Base-by-base conservation (phyloP, 345 rosid species). In the Murraya paniculata region DNA sequence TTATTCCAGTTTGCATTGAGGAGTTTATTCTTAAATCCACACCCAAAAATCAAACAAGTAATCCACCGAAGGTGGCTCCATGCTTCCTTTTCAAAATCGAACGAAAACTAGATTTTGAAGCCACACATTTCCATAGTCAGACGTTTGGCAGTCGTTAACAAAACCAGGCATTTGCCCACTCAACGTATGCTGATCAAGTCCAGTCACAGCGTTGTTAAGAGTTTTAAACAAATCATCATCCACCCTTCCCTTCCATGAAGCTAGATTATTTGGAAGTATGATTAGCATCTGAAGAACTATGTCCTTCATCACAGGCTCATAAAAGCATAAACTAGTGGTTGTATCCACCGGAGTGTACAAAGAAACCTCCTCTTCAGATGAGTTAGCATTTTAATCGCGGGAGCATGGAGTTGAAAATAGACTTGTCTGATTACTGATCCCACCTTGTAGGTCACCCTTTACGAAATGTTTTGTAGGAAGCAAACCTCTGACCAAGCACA, bases 11-110 rank as follows among this genome's bases (percentile, higher is more conserved):
- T 74, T 62, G 84, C 80, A 72, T 69, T 82, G 31, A 88, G 82
- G 38, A 89, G 74, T 81, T 87, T 87, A 71, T 84, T 88, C 76
- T 91, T 95, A 69, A 89, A 86, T 89, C 93, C 31, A 79, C 85
- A 50, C 97, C 98, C 80, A 96, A 82, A 74, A 96, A 39, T 91
- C 97, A 84, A 88, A 90, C 80, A 96, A 88, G 78, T 91, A 95
- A 81, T 92, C 86, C 64, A 93, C 94, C 36, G 86, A 87, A n/a
- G 83, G 69, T 75, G 77, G 76, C 71, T 92, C 98, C n/a, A 75
- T 78, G 39, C 80, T 75, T 48, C 74, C 64, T 87, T 86, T 25
- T 79, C 87, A 74, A 71, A 77, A 8, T 39, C 82, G 77, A 31
- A 68, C 71, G 71, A 71, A 88, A 89, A 67, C 71, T 56, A n/a